These are phyloP conservation scores for Psidium friedrichsthalianum DNA, from an alignment of 345 rosid species.

Conservation along the genomic window DNA sequence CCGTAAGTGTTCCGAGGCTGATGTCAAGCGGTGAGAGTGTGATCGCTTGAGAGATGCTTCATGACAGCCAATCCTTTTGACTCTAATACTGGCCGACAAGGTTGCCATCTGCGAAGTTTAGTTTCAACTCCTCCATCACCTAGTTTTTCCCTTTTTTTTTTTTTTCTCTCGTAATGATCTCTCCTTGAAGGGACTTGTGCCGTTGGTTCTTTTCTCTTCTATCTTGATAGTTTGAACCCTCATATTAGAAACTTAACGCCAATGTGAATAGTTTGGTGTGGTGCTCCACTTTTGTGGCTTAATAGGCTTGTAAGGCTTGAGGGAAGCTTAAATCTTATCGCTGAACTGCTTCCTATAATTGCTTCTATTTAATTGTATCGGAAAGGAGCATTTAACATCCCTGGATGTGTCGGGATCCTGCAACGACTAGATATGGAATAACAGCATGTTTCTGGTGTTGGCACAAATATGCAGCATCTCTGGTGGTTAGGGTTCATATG, in stretches of 20 bases:
- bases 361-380: neutral
- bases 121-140: neutral
- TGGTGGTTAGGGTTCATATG: neutral
- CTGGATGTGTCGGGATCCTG: neutral
- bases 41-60: neutral
- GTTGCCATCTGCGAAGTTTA: neutral
- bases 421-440: neutral
- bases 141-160: neutral
- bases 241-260: neutral
- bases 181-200: neutral
- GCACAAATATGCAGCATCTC: neutral
- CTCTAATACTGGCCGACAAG: neutral
- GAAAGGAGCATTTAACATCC: neutral
- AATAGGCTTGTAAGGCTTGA: neutral
- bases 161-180: neutral
- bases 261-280: neutral
- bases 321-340: neutral
- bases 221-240: neutral
- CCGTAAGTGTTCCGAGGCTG: constrained; percentile 62
- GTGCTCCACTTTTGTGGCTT: neutral
- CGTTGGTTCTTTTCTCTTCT: neutral
- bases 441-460: neutral
- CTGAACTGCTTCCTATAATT: neutral
- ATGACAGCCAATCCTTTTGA: neutral
- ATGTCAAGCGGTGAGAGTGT: constrained; percentile 53